A percentile compares a stretch with the other conserved stretches of the same genome.
phyloP scores from a whole-genome alignment of 352 stramenopile genomes.

The Pythium coloratum region DNA sequence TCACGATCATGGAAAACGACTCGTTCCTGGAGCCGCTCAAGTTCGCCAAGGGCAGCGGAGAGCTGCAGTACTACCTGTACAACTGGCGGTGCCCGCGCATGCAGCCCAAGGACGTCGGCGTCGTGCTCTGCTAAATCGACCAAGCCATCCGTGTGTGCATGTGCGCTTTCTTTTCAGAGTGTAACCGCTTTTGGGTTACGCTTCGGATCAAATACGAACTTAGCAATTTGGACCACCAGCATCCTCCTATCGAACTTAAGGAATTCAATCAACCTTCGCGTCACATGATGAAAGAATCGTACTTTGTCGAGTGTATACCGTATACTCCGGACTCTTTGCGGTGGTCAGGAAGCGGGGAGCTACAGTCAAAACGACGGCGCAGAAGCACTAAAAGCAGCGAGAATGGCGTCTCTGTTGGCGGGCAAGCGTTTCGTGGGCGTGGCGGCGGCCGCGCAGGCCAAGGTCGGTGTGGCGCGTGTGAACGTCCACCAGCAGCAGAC shows the following conservation, averaged over 20 bases:
- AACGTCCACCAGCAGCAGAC: slow-evolving; percentile 34
- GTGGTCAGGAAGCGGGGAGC: slow-evolving; percentile 21
- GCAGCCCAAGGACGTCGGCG: slow-evolving; percentile 46
- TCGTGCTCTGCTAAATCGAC: slow-evolving; percentile 38
- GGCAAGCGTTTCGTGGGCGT: slow-evolving; percentile 30
- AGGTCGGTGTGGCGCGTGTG: slow-evolving; percentile 6
- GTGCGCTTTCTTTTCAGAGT: neutral
- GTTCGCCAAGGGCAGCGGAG: slow-evolving; percentile 56
- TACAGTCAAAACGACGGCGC: slow-evolving; percentile 1
- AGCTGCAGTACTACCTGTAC: slow-evolving; percentile 80
- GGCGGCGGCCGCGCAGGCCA: slow-evolving; percentile 9
- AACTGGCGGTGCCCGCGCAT: slow-evolving; percentile 79
- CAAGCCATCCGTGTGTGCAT: neutral
- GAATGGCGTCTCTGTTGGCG: slow-evolving; percentile 32
- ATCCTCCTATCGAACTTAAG: neutral
- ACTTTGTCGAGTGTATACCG: slow-evolving; percentile 11
- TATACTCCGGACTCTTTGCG: slow-evolving; percentile 12
- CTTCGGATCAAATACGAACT: slow-evolving; percentile 10
- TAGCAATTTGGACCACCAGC: slow-evolving; percentile 3
- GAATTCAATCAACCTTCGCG: neutral
- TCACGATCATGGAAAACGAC: slow-evolving; percentile 69
- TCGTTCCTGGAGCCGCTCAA: slow-evolving; percentile 58
- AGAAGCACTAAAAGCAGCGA: neutral
- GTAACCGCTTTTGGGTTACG: neutral
- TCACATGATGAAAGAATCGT: neutral